Evolutionary conservation across 2,329 filamentous ascomycete genomes (phyloP).

Genomic region (Monosporascus sp.): DNA sequence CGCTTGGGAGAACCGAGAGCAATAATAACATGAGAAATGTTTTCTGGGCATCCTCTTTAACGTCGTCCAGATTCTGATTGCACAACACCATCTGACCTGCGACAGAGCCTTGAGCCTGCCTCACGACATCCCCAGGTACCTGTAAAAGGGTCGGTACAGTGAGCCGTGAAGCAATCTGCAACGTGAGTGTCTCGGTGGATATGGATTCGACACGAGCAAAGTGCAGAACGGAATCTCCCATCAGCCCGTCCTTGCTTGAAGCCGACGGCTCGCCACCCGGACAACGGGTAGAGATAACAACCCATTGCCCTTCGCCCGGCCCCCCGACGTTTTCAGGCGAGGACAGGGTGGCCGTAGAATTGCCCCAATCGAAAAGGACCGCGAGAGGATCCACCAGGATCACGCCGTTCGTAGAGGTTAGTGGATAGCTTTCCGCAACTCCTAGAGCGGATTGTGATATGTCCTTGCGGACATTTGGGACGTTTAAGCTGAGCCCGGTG

Average conservation of each 20-base stretch:
- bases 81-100: conserved; percentile 34
- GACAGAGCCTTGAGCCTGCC: background rate
- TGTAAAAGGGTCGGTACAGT: conserved; percentile 2
- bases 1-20: conserved; percentile 55
- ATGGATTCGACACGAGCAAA: conserved; percentile 16
- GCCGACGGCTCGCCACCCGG: background rate
- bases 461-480: conserved; percentile 17
- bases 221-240: conserved; percentile 8
- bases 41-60: conserved; percentile 38
- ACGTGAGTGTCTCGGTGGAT: background rate
- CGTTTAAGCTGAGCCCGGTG: conserved; percentile 27
- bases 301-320: conserved; percentile 18
- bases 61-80: conserved; percentile 51
- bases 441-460: background rate
- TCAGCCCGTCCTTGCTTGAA: background rate
- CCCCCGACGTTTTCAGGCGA: background rate
- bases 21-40: conserved; percentile 44
- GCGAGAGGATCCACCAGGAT: conserved; percentile 15
- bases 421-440: background rate
- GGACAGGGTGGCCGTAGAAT: conserved; percentile 4
- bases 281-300: conserved; percentile 15
- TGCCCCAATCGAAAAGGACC: conserved; percentile 9
- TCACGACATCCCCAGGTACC: background rate
- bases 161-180: conserved; percentile 17
- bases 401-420: background rate